Evolutionary conservation across 2,329 filamentous ascomycete genomes (phyloP).

Genomic region (Thielaviopsis euricoi): DNA sequence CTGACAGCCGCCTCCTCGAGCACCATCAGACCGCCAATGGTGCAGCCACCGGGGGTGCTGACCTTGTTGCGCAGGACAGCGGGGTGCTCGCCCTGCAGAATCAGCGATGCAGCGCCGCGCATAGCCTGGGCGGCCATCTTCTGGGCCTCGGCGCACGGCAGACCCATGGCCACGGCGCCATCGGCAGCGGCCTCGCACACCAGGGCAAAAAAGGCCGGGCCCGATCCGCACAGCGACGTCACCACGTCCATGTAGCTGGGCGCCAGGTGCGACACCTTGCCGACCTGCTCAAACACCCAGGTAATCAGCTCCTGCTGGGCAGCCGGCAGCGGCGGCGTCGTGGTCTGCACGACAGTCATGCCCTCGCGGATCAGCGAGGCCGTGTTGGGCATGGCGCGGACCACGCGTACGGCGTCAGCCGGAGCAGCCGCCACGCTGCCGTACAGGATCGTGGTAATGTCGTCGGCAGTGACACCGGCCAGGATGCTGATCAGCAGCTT

Average conservation of each 20-base stretch:
- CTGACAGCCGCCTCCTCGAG: constrained; percentile 58
- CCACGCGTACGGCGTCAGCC: constrained; percentile 38
- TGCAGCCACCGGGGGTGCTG: constrained; percentile 63
- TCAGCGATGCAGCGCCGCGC: constrained; percentile 53
- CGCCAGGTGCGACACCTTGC: constrained; percentile 52
- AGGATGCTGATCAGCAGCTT: constrained; percentile 73
- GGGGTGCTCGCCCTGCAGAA: constrained; percentile 58
- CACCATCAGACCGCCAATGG: constrained; percentile 55
- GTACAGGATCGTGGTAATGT: constrained; percentile 51
- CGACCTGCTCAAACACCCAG: constrained; percentile 64
- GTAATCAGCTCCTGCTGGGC: constrained; percentile 41
- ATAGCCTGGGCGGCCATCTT: constrained; percentile 68
- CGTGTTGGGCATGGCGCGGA: constrained; percentile 75
- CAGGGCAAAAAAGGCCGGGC: constrained; percentile 60
- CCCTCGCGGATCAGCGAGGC: constrained; percentile 62
- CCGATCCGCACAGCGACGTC: constrained; percentile 59
- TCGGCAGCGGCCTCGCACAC: constrained; percentile 62
- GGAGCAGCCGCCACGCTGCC: constrained; percentile 30
- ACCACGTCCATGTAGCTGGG: constrained; percentile 52
- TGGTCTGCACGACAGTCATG: constrained; percentile 64
- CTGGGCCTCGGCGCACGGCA: constrained; percentile 56
- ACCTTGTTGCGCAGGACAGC: constrained; percentile 60
- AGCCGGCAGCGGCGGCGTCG: constrained; percentile 38
- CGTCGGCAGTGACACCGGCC: constrained; percentile 54
- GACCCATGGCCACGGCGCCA: constrained; percentile 62